Evolutionary conservation across 2,329 filamentous ascomycete species (phyloP), one percentile per base, ranked within the genome.

Genomic region (Huntiella savannae): DNA sequence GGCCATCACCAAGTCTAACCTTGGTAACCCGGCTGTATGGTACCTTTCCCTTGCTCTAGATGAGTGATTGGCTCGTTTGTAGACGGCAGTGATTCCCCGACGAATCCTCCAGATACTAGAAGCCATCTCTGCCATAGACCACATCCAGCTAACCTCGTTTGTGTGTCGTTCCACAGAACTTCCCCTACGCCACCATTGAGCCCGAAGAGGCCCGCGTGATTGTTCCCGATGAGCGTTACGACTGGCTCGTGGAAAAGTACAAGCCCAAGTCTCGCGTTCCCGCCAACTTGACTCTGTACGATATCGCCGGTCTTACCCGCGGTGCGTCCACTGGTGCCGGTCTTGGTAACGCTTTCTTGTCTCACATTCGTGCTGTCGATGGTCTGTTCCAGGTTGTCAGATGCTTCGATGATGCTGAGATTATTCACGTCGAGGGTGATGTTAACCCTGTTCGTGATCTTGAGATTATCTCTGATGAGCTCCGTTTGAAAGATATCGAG

Each of bases 371-470:
- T 61, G 91, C 91, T 46, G 87, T 95, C 63, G 87, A 95, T 70
- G 87, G 87, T 63, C 93, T 95, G 65, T 95, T 94, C 72, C 84
- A 94, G 65, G 87, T 95, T 39, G 87, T 95, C 34, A 79, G 87
- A 57, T 93, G 83, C 68, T 95, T 98, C 66, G 92, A 98, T 60
- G 91, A 98, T 70, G 91, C 88, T 50, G 91, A 98, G 67, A 98
- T 98, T 58, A 96, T 95, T 57, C 91, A 98, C 73, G 87, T 98
- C 54, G 92, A 98, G 71, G 92, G 91, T 61, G 91, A 98, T 58
- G 92, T 98, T 56, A 83, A 98, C 66, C 92, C 91, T 33, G 75
- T 82, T 51, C 80, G 91, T 60, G 91, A 98, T 70, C 66, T 98
- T 55, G 82, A 85, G 59, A 98, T 98, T 63, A 96, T 98, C 66